phyloP scores from a whole-genome alignment of 257 asterid species.

The Rhazya stricta region DNA sequence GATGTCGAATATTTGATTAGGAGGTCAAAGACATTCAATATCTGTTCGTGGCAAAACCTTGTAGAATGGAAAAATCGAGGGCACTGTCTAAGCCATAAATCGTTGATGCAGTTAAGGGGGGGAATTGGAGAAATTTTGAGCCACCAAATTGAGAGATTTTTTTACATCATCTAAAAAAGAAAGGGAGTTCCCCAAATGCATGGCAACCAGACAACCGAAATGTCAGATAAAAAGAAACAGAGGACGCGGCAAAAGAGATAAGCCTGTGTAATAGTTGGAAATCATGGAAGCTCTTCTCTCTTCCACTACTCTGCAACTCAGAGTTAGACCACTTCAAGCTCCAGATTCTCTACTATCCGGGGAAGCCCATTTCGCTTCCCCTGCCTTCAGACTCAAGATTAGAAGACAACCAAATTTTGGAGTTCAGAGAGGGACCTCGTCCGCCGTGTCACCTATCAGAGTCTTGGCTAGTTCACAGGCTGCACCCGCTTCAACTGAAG shows the following conservation, averaged over 20 bases:
- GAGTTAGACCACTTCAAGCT: conserved; percentile 23
- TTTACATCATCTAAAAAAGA: not conserved
- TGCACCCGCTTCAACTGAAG: conserved; percentile 38
- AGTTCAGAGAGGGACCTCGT: conserved; percentile 10
- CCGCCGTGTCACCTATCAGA: conserved; percentile 22
- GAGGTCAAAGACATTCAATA: too few species aligned
- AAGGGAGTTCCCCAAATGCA: not conserved
- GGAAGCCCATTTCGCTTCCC: conserved; percentile 24
- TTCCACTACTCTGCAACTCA: conserved; percentile 47
- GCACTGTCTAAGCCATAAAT: not conserved
- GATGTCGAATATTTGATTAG: too few species aligned
- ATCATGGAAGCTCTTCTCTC: conserved; percentile 60
- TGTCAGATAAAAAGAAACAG: not conserved
- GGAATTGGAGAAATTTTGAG: not conserved
- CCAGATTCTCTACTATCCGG: conserved; percentile 15
- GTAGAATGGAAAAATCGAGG: not conserved
- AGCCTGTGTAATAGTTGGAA: not conserved
- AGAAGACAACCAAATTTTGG: conserved; percentile 14
- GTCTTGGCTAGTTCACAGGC: conserved; percentile 55
- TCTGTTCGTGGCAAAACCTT: not conserved
- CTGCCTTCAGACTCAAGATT: conserved; percentile 17
- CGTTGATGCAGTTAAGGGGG: not conserved
- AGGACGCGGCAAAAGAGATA: conserved; percentile 8
- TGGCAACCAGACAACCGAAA: not conserved
- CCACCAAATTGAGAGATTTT: conserved; percentile 1